Base-by-base conservation (phyloP, 1,139 yeast genomes). In the Candida tetrigidarum region DNA sequence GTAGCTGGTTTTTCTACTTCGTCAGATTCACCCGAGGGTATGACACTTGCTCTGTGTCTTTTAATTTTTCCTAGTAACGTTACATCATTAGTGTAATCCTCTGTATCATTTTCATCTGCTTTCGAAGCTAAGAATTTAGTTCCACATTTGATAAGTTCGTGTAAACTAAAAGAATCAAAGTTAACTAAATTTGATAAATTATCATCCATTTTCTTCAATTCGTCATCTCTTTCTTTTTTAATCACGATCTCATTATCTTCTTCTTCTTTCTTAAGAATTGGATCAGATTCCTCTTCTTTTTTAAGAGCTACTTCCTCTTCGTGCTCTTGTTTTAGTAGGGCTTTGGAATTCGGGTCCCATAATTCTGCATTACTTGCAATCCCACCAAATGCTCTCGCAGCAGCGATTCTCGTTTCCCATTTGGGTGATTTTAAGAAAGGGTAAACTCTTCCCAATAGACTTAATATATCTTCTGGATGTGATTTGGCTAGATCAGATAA, bases 381-480 rank as follows among this genome's bases (percentile, higher is more conserved):
- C 2, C 96, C 96, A 11, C 98, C 98, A 57, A 95, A 81, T 0
- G 99, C 99, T 49, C 92, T 72, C 0, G 98, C 97, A 1, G 99
- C 96, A 0, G 98, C 84, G 2, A 88, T 85, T 64, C 99, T 80
- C 0, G 99, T 92, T 63, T 95, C 99, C 99, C 99, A 95, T 67
- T 86, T 89, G 44, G 75, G 76, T 30, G 93, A 83, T 57, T 83
- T 81, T 49, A 95, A 71, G 62, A 84, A 93, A 0, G 99, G 98
- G 56, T 90, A 90, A 1, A 93, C 97, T 51, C 98, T 76, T 19
- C 96, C 91, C 34, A 95, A 70, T 39, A 95, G 71, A 51, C 86
- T 86, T 47, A 91, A 75, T 25, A 88, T 81, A 60, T 95, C 99
- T 62, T 92, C 98, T 0, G 98, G 97, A 57, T 95, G 99, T 37